Conservation (phyloP, 257 asterid species). For the Scutellaria galericulata region DNA sequence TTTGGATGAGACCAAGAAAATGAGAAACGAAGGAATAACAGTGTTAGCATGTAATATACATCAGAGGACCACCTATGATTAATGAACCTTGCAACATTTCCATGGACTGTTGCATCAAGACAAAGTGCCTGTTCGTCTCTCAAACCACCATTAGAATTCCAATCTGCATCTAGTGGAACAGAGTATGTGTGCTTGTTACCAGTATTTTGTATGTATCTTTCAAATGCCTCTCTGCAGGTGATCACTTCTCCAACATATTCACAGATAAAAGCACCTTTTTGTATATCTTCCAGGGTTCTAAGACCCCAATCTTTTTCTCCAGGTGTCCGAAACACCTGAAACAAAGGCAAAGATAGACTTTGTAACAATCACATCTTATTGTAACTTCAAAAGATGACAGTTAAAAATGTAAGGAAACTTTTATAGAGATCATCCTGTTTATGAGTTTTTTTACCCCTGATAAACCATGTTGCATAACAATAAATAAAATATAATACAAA, state of each 20-base stretch:
- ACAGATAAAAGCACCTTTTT: constrained; percentile 72
- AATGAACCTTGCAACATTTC: constrained; percentile 67
- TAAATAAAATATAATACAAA: neutral
- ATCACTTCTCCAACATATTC: constrained; percentile 62
- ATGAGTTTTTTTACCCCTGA: neutral
- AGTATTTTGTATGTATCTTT: constrained; percentile 36
- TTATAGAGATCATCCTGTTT: neutral
- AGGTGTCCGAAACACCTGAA: constrained; percentile 63
- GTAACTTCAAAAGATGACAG: neutral
- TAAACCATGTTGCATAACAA: neutral
- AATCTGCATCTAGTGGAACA: constrained; percentile 60
- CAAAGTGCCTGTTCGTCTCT: constrained; percentile 65
- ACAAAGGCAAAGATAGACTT: constrained; percentile 13
- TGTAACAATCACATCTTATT: neutral
- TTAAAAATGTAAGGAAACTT: neutral
- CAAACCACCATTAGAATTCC: constrained; percentile 54
- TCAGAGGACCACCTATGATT: constrained; percentile 55
- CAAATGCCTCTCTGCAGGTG: constrained; percentile 48
- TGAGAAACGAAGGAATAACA: neutral
- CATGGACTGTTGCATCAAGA: constrained; percentile 58
- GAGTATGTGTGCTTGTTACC: constrained; percentile 44
- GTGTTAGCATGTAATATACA: neutral
- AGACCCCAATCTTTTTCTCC: constrained; percentile 78
- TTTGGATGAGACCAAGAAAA: neutral
- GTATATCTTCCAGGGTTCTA: constrained; percentile 62